Evolutionary conservation across 345 rosid species (phyloP).

Genomic region (Leavenworthia alabamica): DNA sequence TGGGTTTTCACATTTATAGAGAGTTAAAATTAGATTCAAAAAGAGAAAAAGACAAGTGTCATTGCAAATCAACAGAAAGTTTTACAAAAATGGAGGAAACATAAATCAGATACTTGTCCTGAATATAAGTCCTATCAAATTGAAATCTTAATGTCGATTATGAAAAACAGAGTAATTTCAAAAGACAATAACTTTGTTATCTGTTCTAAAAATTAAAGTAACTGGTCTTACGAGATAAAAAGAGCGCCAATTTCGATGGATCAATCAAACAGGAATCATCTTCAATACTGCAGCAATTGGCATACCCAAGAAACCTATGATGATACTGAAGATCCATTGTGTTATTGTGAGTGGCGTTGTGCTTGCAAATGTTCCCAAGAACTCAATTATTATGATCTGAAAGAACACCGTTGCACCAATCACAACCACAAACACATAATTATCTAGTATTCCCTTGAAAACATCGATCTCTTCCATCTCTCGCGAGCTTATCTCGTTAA

Average conservation of each 20-base stretch:
- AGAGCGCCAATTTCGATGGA: background rate
- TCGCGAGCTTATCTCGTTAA: slow-evolving; percentile 72
- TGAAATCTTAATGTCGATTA: background rate
- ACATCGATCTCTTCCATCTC: slow-evolving; percentile 64
- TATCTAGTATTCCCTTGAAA: slow-evolving; percentile 53
- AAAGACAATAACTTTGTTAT: slow-evolving; percentile 13
- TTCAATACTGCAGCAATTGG: slow-evolving; percentile 74
- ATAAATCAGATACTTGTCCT: slow-evolving; percentile 14
- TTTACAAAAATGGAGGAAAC: slow-evolving; percentile 14
- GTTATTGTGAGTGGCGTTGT: slow-evolving; percentile 45
- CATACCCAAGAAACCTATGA: slow-evolving; percentile 77
- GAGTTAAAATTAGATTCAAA: slow-evolving; percentile 7
- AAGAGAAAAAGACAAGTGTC: slow-evolving; percentile 11
- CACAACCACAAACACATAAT: slow-evolving; percentile 49
- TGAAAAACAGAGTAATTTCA: too few relatives aligned
- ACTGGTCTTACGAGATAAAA: slow-evolving; percentile 20
- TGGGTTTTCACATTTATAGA: too few relatives aligned
- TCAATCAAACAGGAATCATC: slow-evolving; percentile 51
- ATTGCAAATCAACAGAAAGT: slow-evolving; percentile 5
- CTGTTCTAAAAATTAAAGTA: slow-evolving; percentile 1
- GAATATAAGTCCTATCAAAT: background rate
- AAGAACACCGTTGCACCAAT: slow-evolving; percentile 48
- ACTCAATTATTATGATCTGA: slow-evolving; percentile 71
- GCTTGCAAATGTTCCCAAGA: slow-evolving; percentile 64
- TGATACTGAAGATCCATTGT: slow-evolving; percentile 51